phyloP scores from a whole-genome alignment of 2,329 filamentous ascomycete species.

The Fusarium multiceps region DNA sequence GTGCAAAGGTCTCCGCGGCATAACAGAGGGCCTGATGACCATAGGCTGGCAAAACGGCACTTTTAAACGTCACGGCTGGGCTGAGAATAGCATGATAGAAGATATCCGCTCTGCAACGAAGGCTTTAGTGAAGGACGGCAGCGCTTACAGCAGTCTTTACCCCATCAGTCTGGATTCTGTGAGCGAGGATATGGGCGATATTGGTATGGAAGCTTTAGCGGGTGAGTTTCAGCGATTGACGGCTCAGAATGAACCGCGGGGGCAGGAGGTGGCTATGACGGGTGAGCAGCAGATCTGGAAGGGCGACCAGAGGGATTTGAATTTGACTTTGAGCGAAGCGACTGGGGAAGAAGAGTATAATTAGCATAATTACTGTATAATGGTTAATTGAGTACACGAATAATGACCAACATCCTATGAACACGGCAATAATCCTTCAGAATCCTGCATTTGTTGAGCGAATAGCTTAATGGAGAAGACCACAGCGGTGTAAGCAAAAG shows the following conservation, averaged over 20 bases:
- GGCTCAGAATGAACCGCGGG: background rate
- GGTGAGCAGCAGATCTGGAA: background rate
- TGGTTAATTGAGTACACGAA: background rate
- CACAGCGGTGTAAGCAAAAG: background rate
- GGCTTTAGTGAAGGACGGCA: background rate
- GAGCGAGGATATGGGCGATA: constrained; percentile 10
- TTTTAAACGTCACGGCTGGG: constrained; percentile 6
- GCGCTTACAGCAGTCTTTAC: constrained; percentile 12
- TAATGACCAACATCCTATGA: background rate
- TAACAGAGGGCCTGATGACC: constrained; percentile 8
- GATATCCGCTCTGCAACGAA: constrained; percentile 2
- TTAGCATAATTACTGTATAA: background rate
- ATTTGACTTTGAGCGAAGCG: constrained; percentile 19
- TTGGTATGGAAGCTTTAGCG: constrained; percentile 15
- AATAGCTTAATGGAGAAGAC: too few relatives aligned
- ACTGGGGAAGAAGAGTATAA: constrained; percentile 10
- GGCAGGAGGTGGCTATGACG: background rate
- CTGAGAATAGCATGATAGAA: constrained; percentile 1
- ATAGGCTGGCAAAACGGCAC: constrained; percentile 14
- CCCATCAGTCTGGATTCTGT: constrained; percentile 11
- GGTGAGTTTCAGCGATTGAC: background rate
- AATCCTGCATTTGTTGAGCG: too few relatives aligned
- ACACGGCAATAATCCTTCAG: background rate
- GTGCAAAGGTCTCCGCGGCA: constrained; percentile 19
- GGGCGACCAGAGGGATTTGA: constrained; percentile 14